These are phyloP conservation scores for Pontederia crassipes DNA, from an alignment of 176 grass and related monocot genomes.

Conservation along the genomic window DNA sequence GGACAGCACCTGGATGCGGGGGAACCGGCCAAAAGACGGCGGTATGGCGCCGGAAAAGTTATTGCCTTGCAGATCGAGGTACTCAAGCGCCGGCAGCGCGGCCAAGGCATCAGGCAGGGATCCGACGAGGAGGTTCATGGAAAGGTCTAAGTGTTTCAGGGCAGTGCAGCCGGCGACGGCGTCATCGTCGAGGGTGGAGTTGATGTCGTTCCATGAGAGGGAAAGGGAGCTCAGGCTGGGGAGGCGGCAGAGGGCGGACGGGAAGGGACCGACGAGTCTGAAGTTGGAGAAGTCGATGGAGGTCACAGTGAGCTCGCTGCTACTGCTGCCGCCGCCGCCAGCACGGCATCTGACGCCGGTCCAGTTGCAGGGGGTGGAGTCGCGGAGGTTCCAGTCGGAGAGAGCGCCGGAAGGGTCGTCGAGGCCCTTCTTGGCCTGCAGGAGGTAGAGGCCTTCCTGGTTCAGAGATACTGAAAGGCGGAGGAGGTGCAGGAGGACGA, in stretches of 20 bases:
- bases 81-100: conserved; percentile 39
- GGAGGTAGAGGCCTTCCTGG: conserved; percentile 52
- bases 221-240: conserved; percentile 38
- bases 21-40: conserved; percentile 44
- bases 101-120: conserved; percentile 50
- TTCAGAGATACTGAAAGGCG: conserved; percentile 7
- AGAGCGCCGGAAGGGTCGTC: conserved; percentile 10
- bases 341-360: conserved; percentile 41
- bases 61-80: conserved; percentile 47
- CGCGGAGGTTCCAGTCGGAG: conserved; percentile 35
- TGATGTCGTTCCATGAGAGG: conserved; percentile 59
- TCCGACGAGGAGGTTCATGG: conserved; percentile 47
- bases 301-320: conserved; percentile 9
- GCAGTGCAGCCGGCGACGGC: conserved; percentile 15
- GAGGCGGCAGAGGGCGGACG: conserved; percentile 50
- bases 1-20: conserved; percentile 37
- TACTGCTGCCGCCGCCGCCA: too few species aligned
- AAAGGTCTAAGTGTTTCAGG: conserved; percentile 59
- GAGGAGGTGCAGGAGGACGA: conserved; percentile 16
- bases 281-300: conserved; percentile 20
- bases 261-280: conserved; percentile 47
- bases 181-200: conserved; percentile 33
- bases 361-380: conserved; percentile 65
- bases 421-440: conserved; percentile 54
- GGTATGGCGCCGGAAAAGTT: conserved; percentile 78